Conservation (phyloP, 2,329 filamentous ascomycete genomes). For the Clathrospora elynae region DNA sequence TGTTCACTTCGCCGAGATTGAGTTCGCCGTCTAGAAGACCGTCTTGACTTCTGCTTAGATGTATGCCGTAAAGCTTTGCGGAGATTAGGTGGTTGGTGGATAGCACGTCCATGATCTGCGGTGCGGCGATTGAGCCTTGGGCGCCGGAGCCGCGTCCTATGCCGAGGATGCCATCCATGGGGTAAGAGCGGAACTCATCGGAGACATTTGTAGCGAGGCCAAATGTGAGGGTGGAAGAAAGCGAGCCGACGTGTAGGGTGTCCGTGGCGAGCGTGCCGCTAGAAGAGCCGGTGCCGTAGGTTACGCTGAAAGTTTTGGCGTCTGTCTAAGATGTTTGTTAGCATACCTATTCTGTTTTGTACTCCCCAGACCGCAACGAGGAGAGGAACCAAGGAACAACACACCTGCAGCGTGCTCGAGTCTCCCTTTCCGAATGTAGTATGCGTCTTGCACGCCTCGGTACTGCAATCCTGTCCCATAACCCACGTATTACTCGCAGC, state of each 20-base stretch:
- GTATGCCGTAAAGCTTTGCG: conserved; percentile 73
- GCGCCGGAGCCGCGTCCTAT: conserved; percentile 64
- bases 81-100: conserved; percentile 60
- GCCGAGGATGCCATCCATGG: conserved; percentile 87
- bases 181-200: conserved; percentile 74
- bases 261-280: conserved; percentile 70
- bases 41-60: conserved; percentile 70
- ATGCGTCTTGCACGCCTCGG: conserved; percentile 70
- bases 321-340: conserved; percentile 46
- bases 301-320: conserved; percentile 64
- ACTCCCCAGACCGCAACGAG: neutral
- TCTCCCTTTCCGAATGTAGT: conserved; percentile 69
- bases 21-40: conserved; percentile 73
- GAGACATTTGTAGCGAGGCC: conserved; percentile 75
- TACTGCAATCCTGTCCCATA: conserved; percentile 72
- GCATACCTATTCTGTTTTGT: neutral
- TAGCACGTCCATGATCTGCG: conserved; percentile 71
- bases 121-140: conserved; percentile 54
- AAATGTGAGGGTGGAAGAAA: conserved; percentile 69
- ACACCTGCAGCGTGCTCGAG: conserved; percentile 64
- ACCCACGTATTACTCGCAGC: conserved; percentile 76
- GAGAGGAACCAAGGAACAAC: neutral
- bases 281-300: conserved; percentile 79
- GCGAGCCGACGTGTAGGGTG: conserved; percentile 67
- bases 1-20: conserved; percentile 74